phyloP scores from a whole-genome alignment of 2,329 filamentous ascomycete species.

The Fusarium sp. region DNA sequence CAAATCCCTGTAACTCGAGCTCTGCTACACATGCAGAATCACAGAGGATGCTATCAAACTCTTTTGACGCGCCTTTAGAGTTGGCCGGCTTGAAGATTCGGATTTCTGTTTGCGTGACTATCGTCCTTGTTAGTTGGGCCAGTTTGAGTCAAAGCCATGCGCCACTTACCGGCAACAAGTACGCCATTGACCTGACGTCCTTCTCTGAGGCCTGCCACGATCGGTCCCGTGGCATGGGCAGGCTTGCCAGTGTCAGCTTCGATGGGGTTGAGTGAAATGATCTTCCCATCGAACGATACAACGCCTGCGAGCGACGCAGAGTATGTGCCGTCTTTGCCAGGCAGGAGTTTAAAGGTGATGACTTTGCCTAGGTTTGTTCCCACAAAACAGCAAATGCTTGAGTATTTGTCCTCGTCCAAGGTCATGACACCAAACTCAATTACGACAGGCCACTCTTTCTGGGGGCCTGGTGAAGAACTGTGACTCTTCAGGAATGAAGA shows the following conservation, averaged over 20 bases:
- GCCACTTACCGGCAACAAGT: slow-evolving; percentile 74
- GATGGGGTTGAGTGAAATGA: slow-evolving; percentile 83
- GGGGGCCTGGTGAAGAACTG: slow-evolving; percentile 47
- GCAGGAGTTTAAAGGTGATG: slow-evolving; percentile 89
- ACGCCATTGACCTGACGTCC: slow-evolving; percentile 82
- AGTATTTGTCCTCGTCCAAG: slow-evolving; percentile 92
- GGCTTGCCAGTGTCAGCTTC: slow-evolving; percentile 78
- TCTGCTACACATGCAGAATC: slow-evolving; percentile 81
- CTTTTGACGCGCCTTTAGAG: slow-evolving; percentile 89
- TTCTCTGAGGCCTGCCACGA: slow-evolving; percentile 79
- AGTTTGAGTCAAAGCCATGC: too few relatives aligned
- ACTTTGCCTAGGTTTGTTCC: slow-evolving; percentile 87
- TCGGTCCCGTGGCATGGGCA: slow-evolving; percentile 77
- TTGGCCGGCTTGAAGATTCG: slow-evolving; percentile 87
- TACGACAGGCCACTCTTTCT: slow-evolving; percentile 77
- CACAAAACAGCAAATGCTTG: slow-evolving; percentile 91
- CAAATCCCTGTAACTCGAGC: slow-evolving; percentile 78
- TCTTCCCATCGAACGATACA: slow-evolving; percentile 69
- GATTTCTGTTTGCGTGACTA: slow-evolving; percentile 75
- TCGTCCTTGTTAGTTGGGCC: slow-evolving; percentile 40
- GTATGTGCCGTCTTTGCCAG: slow-evolving; percentile 74
- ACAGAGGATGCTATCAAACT: slow-evolving; percentile 85
- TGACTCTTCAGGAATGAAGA: slow-evolving; percentile 71
- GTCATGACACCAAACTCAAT: slow-evolving; percentile 96
- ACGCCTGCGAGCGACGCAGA: slow-evolving; percentile 76